Conservation (phyloP, 2,329 filamentous ascomycete species). For the Alternaria hordeiaustralica region DNA sequence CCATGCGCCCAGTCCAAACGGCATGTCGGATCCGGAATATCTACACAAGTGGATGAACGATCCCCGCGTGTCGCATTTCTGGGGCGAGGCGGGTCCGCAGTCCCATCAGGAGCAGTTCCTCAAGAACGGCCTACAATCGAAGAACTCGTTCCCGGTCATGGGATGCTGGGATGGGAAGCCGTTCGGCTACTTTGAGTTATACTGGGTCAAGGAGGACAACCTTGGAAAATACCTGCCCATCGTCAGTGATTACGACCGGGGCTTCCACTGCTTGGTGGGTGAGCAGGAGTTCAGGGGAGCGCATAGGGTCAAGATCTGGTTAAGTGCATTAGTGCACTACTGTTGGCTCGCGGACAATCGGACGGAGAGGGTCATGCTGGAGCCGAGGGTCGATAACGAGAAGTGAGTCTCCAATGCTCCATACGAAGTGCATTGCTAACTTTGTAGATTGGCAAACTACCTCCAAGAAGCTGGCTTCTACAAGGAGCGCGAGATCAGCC, state of each 20-base stretch:
- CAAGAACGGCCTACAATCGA: conserved; percentile 65
- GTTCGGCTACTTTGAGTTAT: conserved; percentile 97
- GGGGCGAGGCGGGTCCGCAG: conserved; percentile 70
- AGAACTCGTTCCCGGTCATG: conserved; percentile 87
- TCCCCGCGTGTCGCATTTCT: conserved; percentile 82
- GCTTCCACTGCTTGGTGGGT: conserved; percentile 86
- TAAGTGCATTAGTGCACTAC: conserved; percentile 87
- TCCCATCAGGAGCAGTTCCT: conserved; percentile 72
- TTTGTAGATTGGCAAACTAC: conserved; percentile 69
- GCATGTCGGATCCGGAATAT: conserved; percentile 67
- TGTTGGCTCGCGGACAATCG: conserved; percentile 78
- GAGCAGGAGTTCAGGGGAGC: conserved; percentile 88
- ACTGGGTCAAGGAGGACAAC: conserved; percentile 94
- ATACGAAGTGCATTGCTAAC: conserved; percentile 12
- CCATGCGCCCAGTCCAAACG: conserved; percentile 25
- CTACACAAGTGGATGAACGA: conserved; percentile 89
- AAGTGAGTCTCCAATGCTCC: conserved; percentile 65
- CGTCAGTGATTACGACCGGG: conserved; percentile 82
- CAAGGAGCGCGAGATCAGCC: conserved; percentile 83
- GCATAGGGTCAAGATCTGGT: conserved; percentile 78
- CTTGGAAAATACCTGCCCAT: conserved; percentile 72
- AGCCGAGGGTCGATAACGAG: conserved; percentile 88
- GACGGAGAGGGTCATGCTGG: conserved; percentile 82
- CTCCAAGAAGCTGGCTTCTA: conserved; percentile 79
- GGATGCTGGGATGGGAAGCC: conserved; percentile 94